Evolutionary conservation across 1,139 yeast species (phyloP), one percentile per base, ranked within the genome.

Genomic region (Debaryomyces nepalensis): DNA sequence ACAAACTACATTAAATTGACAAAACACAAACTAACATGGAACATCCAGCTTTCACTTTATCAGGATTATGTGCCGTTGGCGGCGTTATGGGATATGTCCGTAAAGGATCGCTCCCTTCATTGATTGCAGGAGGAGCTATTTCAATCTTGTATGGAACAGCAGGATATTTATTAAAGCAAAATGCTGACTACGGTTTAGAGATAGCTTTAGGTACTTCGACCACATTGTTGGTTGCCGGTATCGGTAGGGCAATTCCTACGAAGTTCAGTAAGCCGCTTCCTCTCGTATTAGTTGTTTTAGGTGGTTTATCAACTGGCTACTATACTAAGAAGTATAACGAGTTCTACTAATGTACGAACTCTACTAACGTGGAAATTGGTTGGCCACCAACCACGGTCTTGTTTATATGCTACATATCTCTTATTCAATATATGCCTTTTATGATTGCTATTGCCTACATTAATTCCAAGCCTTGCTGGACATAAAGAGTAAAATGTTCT

Each of bases 131-230:
- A 23, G 57, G 84, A 7, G 70, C 84, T 0, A 73, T 89, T 50
- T 81, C 95, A 8, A 73, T 79, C 4, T 62, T 85, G 33, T 91
- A 82, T 62, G 95, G 89, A 15, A 61, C 74, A 44, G 85, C 96
- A 1, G 97, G 96, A 26, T 87, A 87, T 64, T 72, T 90, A 52
- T 71, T 88, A 50, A 77, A 79, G 49, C 70, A 82, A 46, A 87
- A 88, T 59, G 82, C 81, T 46, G 89, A 87, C 59, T 81, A 80
- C 67, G 97, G 97, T 24, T 73, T 90, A 51, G 93, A 87, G 59
- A 59, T 86, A 32, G 96, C 97, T 0, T 68, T 89, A 42, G 87
- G 83, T 7, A 78, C 91, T 1, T 84, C 95, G 16, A 57, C 81
- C 1, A 58, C 85, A 9, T 73, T 90, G 52, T 64, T 84, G 10